These are phyloP conservation scores for Nigrograna mackinnonii DNA, from an alignment of 2,329 filamentous ascomycete genomes.

Conservation along the genomic window DNA sequence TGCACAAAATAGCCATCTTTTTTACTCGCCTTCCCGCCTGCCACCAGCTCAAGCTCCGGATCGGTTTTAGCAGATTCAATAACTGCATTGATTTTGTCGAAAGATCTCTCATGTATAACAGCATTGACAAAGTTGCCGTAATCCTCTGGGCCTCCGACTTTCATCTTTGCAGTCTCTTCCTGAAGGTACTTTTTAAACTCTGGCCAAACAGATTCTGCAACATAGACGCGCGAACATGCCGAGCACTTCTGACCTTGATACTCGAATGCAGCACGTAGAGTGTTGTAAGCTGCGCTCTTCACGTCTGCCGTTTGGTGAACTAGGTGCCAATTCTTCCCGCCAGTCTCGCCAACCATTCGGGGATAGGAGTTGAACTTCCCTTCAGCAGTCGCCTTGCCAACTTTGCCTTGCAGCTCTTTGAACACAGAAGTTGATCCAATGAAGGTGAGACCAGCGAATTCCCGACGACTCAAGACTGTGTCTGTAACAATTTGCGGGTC, in stretches of 20 bases:
- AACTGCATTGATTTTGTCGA: neutral
- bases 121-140: too few species aligned
- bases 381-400: neutral
- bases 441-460: neutral
- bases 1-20: neutral
- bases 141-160: conserved; percentile 43
- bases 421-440: neutral
- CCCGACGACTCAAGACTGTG: neutral
- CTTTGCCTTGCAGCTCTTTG: neutral
- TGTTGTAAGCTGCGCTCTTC: conserved; percentile 76
- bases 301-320: conserved; percentile 76
- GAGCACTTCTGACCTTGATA: conserved; percentile 91
- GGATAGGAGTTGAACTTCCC: neutral
- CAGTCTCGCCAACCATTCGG: conserved; percentile 75
- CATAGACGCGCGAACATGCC: conserved; percentile 77
- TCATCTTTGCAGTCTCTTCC: neutral
- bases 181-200: conserved; percentile 34
- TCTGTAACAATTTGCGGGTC: neutral
- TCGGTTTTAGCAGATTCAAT: conserved; percentile 64
- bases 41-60: conserved; percentile 69
- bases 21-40: conserved; percentile 57
- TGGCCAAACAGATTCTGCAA: conserved; percentile 73
- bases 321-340: conserved; percentile 90
- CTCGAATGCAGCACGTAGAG: conserved; percentile 82
- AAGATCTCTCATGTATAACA: too few species aligned